Conservation (phyloP, 176 grass and related monocot genomes). For the Pontederia paniculata region DNA sequence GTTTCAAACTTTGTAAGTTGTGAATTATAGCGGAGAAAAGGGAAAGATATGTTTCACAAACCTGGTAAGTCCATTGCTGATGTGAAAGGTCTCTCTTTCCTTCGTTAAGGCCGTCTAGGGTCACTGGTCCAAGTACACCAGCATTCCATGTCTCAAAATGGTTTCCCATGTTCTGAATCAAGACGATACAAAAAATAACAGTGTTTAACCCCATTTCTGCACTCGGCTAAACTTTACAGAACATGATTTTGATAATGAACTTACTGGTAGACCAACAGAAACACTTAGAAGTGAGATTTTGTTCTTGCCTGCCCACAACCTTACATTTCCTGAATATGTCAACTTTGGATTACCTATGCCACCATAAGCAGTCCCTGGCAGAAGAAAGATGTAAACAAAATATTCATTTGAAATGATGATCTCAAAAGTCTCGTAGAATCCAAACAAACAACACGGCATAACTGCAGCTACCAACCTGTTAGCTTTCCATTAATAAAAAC, state of each 20-base stretch:
- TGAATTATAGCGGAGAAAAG: too few relatives aligned
- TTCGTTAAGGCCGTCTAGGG: slow-evolving; percentile 43
- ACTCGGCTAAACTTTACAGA: too few relatives aligned
- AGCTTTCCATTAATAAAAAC: slow-evolving; percentile 72
- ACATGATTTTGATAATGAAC: too few relatives aligned
- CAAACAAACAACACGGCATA: too few relatives aligned
- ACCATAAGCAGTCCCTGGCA: slow-evolving; percentile 49
- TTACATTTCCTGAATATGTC: slow-evolving; percentile 42
- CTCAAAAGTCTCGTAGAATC: too few relatives aligned
- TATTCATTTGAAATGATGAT: too few relatives aligned
- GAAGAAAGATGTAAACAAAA: too few relatives aligned
- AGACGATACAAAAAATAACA: neutral
- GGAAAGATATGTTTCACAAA: too few relatives aligned
- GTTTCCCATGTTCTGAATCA: slow-evolving; percentile 61
- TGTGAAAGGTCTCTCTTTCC: slow-evolving; percentile 62
- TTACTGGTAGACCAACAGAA: slow-evolving; percentile 74
- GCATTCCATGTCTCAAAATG: too few relatives aligned
- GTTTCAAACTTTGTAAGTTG: neutral
- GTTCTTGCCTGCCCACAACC: slow-evolving; percentile 80
- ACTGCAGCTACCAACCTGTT: slow-evolving; percentile 11
- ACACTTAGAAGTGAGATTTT: slow-evolving; percentile 85
- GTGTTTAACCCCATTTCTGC: neutral
- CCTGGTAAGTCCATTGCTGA: slow-evolving; percentile 94
- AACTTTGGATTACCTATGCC: slow-evolving; percentile 42
- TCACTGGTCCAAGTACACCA: slow-evolving; percentile 77